Conservation (phyloP, 2,329 filamentous ascomycete genomes). For the Pestalotiopsis sp. region DNA sequence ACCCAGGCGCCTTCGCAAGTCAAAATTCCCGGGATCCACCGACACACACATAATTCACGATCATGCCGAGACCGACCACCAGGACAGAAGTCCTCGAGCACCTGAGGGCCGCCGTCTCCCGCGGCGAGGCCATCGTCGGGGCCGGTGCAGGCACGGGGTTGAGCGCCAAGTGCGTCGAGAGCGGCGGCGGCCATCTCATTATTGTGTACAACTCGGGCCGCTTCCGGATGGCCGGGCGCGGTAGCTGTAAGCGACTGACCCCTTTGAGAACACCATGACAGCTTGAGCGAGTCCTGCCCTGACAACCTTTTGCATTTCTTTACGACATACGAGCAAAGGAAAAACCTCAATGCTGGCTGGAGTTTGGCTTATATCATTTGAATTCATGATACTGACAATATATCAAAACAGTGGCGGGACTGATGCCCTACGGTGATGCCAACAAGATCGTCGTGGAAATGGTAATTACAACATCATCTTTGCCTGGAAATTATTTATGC, state of each 20-base stretch:
- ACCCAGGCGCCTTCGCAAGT: neutral
- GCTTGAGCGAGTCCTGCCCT: neutral
- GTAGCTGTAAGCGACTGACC: conserved; percentile 42
- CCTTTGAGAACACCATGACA: neutral
- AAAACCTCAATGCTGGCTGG: no score
- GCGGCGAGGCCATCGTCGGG: conserved; percentile 65
- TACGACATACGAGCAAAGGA: neutral
- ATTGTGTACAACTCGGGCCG: conserved; percentile 74
- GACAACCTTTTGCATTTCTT: neutral
- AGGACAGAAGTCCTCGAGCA: conserved; percentile 57
- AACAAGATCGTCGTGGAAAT: conserved; percentile 72
- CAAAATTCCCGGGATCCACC: neutral
- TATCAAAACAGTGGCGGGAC: conserved; percentile 56
- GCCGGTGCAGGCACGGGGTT: conserved; percentile 72
- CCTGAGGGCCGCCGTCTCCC: conserved; percentile 55
- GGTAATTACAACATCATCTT: conserved; percentile 37
- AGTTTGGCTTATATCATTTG: neutral
- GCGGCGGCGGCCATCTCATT: conserved; percentile 69
- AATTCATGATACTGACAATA: neutral
- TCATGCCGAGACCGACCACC: conserved; percentile 57
- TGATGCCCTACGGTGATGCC: conserved; percentile 74
- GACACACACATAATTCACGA: neutral
- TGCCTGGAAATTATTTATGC: neutral
- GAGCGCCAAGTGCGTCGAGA: conserved; percentile 71
- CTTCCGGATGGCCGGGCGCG: conserved; percentile 73